These are phyloP conservation scores for Kickxella alabastrina DNA, from an alignment of 192 early-diverging fungal genomes.

Conservation along the genomic window DNA sequence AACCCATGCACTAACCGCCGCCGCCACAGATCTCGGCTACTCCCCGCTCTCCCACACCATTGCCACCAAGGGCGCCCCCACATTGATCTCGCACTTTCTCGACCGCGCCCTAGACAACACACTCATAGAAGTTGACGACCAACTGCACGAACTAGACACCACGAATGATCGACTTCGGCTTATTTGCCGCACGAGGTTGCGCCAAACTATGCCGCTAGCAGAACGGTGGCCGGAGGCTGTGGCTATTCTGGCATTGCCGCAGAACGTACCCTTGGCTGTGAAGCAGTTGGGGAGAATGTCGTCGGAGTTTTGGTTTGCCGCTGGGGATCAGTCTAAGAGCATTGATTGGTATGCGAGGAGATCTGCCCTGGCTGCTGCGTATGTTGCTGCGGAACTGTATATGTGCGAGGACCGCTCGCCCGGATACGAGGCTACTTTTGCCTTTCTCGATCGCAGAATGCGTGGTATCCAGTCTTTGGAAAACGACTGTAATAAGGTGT, in stretches of 20 bases:
- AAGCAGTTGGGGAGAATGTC: constrained; percentile 65
- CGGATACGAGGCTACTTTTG: constrained; percentile 64
- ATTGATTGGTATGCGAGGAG: constrained; percentile 88
- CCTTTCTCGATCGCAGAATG: constrained; percentile 79
- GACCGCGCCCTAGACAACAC: constrained; percentile 59
- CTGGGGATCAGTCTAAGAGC: constrained; percentile 78
- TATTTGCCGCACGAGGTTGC: constrained; percentile 61
- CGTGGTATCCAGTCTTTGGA: constrained; percentile 63
- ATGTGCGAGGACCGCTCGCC: constrained; percentile 88
- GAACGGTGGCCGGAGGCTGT: constrained; percentile 73
- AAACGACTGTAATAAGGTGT: constrained; percentile 9
- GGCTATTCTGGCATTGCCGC: constrained; percentile 75
- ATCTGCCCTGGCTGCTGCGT: constrained; percentile 74
- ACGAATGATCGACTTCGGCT: constrained; percentile 57
- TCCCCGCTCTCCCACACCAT: constrained; percentile 69
- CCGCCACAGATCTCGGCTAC: constrained; percentile 64
- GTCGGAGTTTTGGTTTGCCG: constrained; percentile 84
- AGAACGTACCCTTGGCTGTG: constrained; percentile 67
- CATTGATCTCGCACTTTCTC: constrained; percentile 75
- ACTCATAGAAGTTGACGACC: constrained; percentile 57
- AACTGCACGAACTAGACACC: constrained; percentile 49
- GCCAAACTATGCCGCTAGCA: constrained; percentile 68
- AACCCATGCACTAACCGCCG: constrained; percentile 57
- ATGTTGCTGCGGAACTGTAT: constrained; percentile 84
- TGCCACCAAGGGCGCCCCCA: constrained; percentile 61